These are phyloP conservation scores for Penicillium parvum DNA, from an alignment of 495 filamentous ascomycete species.

Conservation along the genomic window DNA sequence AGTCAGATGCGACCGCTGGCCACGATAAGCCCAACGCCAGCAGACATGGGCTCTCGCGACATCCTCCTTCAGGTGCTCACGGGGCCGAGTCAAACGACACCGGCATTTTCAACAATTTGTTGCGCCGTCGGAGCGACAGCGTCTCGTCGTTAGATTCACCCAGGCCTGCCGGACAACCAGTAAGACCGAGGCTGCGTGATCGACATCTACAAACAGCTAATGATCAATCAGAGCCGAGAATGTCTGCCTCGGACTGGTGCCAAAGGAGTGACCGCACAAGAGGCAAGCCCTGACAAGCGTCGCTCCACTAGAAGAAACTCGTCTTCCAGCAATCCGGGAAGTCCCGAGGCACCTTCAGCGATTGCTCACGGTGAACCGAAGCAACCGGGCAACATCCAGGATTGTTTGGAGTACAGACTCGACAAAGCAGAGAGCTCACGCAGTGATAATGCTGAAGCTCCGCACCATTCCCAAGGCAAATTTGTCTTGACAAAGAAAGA, in stretches of 20 bases:
- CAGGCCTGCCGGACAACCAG: neutral
- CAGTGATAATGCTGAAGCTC: neutral
- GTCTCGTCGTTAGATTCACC: conserved; percentile 1
- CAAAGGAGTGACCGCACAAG: neutral
- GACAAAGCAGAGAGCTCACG: conserved; percentile 5
- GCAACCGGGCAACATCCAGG: conserved; percentile 30
- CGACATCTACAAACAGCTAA: neutral
- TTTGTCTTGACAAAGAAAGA: conserved; percentile 51
- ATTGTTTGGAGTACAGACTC: conserved; percentile 24
- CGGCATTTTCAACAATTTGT: conserved; percentile 26
- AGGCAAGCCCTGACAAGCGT: neutral
- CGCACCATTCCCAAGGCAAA: neutral
- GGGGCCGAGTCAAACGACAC: conserved; percentile 4
- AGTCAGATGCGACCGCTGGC: conserved; percentile 12
- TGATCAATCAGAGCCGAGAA: neutral
- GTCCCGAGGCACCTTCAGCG: conserved; percentile 1
- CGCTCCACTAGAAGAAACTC: neutral
- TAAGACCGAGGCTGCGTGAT: neutral
- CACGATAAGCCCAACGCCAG: neutral
- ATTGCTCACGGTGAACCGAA: conserved; percentile 19
- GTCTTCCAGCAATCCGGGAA: conserved; percentile 1
- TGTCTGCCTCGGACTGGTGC: neutral
- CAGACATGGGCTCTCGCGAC: neutral
- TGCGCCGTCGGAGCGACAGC: conserved; percentile 22
- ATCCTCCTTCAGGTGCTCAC: neutral